phyloP scores from a whole-genome alignment of 495 filamentous ascomycete species.

The Polyplosphaeria fusca region DNA sequence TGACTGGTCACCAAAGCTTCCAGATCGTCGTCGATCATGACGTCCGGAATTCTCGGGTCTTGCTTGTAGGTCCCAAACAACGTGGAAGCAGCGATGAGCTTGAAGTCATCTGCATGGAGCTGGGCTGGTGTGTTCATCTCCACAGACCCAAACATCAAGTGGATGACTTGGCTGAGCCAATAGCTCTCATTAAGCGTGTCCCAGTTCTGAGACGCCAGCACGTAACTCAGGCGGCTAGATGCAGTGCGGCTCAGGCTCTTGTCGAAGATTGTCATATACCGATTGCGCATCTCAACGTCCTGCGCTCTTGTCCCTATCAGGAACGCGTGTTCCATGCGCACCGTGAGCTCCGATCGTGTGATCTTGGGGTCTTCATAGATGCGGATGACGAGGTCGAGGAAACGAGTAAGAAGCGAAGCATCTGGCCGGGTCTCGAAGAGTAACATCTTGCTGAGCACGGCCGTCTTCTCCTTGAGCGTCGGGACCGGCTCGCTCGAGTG shows the following conservation, averaged over 20 bases:
- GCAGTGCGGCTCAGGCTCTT: constrained; percentile 82
- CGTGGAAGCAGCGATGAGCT: constrained; percentile 63
- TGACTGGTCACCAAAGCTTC: constrained; percentile 76
- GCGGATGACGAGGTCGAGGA: constrained; percentile 90
- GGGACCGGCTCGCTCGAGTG: constrained; percentile 88
- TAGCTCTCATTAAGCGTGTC: constrained; percentile 90
- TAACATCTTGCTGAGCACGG: constrained; percentile 95
- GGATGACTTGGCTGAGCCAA: constrained; percentile 92
- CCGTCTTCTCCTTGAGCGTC: constrained; percentile 95
- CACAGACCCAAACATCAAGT: constrained; percentile 83
- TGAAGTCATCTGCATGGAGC: constrained; percentile 80
- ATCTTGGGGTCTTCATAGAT: constrained; percentile 98
- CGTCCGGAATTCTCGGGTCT: constrained; percentile 65
- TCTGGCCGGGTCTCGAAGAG: constrained; percentile 84
- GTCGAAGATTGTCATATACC: constrained; percentile 93
- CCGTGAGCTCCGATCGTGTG: constrained; percentile 89
- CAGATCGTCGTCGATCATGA: constrained; percentile 76
- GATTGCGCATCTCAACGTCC: constrained; percentile 94
- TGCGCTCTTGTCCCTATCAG: constrained; percentile 90
- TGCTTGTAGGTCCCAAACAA: constrained; percentile 66
- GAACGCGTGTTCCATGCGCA: constrained; percentile 96
- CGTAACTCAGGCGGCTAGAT: constrained; percentile 79
- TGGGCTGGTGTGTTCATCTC: constrained; percentile 75
- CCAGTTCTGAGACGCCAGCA: constrained; percentile 94
- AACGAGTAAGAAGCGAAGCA: constrained; percentile 79